Evolutionary conservation across 2,329 filamentous ascomycete genomes (phyloP).

Genomic region (Colletotrichum limetticola): DNA sequence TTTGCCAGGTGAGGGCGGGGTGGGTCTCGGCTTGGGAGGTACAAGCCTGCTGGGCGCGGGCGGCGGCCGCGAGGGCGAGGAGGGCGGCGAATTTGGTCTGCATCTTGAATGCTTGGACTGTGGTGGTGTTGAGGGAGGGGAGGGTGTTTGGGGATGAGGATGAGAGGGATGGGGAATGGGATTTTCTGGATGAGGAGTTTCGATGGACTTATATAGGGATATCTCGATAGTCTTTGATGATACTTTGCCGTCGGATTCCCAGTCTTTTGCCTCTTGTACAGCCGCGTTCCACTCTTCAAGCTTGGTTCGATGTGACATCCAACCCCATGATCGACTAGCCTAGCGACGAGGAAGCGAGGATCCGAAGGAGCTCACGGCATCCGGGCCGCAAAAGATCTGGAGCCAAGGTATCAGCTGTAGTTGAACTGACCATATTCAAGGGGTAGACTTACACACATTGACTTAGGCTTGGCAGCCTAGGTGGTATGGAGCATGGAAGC

Average conservation of each 20-base stretch:
- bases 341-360: background rate
- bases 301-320: background rate
- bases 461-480: background rate
- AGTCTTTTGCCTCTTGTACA: background rate
- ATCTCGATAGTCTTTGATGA: background rate
- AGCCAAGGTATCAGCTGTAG: background rate
- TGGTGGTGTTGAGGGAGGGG: conserved; percentile 9
- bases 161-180: background rate
- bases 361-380: conserved; percentile 20
- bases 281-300: background rate
- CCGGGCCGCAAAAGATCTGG: conserved; percentile 26
- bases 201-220: conserved; percentile 20
- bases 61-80: conserved; percentile 53
- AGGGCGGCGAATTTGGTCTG: conserved; percentile 45
- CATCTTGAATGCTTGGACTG: conserved; percentile 37
- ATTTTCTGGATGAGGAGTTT: background rate
- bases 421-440: background rate
- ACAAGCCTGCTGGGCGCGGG: conserved; percentile 63
- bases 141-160: background rate
- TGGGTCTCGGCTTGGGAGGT: conserved; percentile 59
- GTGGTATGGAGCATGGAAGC: background rate
- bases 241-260: background rate
- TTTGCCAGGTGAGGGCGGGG: conserved; percentile 63
- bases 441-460: background rate
- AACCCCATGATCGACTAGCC: conserved; percentile 1